These are phyloP conservation scores for Apiospora malaysiana DNA, from an alignment of 2,329 filamentous ascomycete species.

Conservation along the genomic window DNA sequence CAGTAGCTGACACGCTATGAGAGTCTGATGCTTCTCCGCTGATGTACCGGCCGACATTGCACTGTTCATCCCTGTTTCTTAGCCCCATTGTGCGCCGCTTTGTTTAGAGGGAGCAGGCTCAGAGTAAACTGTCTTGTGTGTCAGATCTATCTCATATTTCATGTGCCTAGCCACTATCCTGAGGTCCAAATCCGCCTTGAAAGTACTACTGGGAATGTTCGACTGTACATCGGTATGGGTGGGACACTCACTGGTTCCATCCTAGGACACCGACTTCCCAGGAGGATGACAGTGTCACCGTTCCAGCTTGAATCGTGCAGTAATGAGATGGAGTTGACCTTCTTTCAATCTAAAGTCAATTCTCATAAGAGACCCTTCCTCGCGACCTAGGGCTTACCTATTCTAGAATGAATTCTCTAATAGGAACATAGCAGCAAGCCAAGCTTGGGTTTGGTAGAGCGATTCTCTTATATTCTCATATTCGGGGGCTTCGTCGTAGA, in stretches of 20 bases:
- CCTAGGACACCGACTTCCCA: background rate
- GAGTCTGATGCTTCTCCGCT: too few species aligned
- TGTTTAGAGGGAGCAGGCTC: background rate
- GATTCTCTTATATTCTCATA: too few species aligned
- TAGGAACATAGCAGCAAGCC: background rate
- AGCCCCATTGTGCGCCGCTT: background rate
- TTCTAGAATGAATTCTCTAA: background rate
- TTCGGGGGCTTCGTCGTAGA: background rate
- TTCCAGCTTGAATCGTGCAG: background rate
- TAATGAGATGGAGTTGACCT: background rate
- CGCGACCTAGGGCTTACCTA: background rate
- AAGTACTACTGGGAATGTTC: too few species aligned
- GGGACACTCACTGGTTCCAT: background rate
- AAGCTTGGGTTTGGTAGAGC: too few species aligned
- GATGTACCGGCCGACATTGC: rapidly evolving
- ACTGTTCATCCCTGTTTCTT: background rate
- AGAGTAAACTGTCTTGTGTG: background rate
- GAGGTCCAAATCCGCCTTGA: background rate
- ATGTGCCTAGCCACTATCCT: background rate
- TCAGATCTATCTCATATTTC: background rate
- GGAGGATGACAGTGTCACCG: background rate
- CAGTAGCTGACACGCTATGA: background rate
- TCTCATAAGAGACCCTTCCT: background rate
- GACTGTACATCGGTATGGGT: background rate
- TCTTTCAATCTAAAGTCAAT: background rate